These are phyloP conservation scores for Myriangium duriaei DNA, from an alignment of 2,329 filamentous ascomycete species.

Conservation along the genomic window DNA sequence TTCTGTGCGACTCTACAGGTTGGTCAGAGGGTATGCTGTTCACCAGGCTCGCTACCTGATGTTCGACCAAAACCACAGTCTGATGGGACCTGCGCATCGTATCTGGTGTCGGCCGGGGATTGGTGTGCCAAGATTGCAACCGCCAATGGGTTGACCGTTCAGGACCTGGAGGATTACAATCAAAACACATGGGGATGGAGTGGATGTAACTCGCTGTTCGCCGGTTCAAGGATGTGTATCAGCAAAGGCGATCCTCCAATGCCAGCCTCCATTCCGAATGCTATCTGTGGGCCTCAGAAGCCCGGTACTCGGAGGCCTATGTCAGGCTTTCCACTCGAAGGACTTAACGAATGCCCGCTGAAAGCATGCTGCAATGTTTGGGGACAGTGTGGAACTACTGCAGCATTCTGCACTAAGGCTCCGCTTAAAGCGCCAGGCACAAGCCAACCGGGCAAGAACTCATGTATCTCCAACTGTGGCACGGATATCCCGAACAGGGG, in stretches of 20 bases:
- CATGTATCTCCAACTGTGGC: slow-evolving; percentile 33
- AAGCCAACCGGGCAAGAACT: too few species aligned
- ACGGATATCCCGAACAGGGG: slow-evolving; percentile 21
- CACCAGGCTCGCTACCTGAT: neutral
- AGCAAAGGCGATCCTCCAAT: slow-evolving; percentile 29
- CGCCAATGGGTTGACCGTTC: slow-evolving; percentile 23
- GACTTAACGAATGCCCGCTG: slow-evolving; percentile 22
- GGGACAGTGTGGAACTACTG: slow-evolving; percentile 31
- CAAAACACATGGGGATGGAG: slow-evolving; percentile 32
- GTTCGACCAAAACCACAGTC: neutral
- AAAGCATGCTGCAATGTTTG: slow-evolving; percentile 29
- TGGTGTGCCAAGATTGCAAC: slow-evolving; percentile 25
- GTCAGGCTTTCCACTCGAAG: slow-evolving; percentile 18
- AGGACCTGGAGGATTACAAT: slow-evolving; percentile 27
- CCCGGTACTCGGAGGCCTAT: slow-evolving; percentile 26
- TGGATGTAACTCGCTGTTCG: slow-evolving; percentile 25
- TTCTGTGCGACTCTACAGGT: neutral
- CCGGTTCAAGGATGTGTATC: slow-evolving; percentile 26
- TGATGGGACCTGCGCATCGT: slow-evolving; percentile 14
- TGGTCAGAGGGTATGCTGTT: neutral
- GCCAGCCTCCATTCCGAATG: slow-evolving; percentile 24
- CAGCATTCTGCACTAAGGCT: slow-evolving; percentile 32
- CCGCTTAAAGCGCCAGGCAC: slow-evolving; percentile 23
- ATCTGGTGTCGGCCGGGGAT: slow-evolving; percentile 25
- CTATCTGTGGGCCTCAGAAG: slow-evolving; percentile 35